Evolutionary conservation across 768 basidiomycete species (phyloP).

Genomic region (Trametopsis cervina): DNA sequence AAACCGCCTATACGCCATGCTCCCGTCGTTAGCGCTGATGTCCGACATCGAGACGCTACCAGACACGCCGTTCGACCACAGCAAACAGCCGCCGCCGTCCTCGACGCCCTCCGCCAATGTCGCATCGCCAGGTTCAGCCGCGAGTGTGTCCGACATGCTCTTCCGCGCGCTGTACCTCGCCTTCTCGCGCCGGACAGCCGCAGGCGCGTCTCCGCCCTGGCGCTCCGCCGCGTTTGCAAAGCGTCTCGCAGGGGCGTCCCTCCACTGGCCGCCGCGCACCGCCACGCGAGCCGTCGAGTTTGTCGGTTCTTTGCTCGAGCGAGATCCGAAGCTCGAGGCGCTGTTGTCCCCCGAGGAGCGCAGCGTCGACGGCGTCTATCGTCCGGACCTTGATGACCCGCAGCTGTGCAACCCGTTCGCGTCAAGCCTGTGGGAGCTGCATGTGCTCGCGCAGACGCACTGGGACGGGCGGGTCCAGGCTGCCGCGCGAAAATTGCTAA

Average conservation of each 20-base stretch:
- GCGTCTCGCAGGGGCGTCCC: constrained; percentile 72
- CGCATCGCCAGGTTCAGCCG: constrained; percentile 31
- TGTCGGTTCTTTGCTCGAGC: constrained; percentile 61
- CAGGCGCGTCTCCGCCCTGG: constrained; percentile 51
- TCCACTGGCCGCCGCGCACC: constrained; percentile 71
- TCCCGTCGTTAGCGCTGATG: constrained; percentile 66
- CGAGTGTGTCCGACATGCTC: constrained; percentile 46
- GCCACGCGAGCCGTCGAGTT: constrained; percentile 70
- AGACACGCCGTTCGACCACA: too few species aligned
- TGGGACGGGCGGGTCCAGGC: constrained; percentile 62
- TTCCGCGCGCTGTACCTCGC: constrained; percentile 80
- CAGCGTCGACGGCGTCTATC: constrained; percentile 76
- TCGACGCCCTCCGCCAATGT: constrained; percentile 10
- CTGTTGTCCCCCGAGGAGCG: constrained; percentile 86
- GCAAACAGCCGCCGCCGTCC: constrained; percentile 31
- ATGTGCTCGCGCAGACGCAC: constrained; percentile 52
- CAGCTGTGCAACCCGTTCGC: constrained; percentile 77
- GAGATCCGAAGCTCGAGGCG: constrained; percentile 76
- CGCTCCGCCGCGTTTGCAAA: constrained; percentile 91
- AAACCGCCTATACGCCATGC: constrained; percentile 73
- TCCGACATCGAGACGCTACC: constrained; percentile 60
- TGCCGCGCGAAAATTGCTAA: constrained; percentile 49
- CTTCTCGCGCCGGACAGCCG: constrained; percentile 67
- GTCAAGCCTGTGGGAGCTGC: constrained; percentile 82
- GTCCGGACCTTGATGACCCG: constrained; percentile 83